These are phyloP conservation scores for Dioszegia crocea DNA, from an alignment of 768 basidiomycete genomes.

Conservation along the genomic window DNA sequence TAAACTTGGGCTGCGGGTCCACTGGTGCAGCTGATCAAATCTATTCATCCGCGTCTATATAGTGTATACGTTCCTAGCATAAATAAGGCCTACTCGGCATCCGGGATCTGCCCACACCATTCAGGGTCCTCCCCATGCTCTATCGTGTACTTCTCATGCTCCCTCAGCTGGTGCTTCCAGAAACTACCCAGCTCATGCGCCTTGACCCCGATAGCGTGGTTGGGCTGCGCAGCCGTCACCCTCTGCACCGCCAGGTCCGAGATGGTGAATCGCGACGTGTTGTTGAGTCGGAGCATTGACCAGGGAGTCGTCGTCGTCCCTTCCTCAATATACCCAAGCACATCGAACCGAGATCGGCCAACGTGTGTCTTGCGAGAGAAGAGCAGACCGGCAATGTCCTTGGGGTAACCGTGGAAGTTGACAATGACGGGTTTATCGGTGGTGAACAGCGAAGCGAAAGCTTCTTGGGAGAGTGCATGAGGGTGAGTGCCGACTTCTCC, in stretches of 20 bases:
- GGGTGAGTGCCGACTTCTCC: constrained; percentile 57
- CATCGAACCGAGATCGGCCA: constrained; percentile 37
- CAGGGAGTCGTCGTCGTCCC: constrained; percentile 51
- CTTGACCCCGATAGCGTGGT: constrained; percentile 52
- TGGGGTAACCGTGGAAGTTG: constrained; percentile 71
- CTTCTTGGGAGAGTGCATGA: constrained; percentile 42
- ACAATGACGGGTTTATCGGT: constrained; percentile 58
- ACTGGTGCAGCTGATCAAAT: no score
- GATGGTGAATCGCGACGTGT: constrained; percentile 46
- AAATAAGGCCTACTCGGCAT: constrained; percentile 12
- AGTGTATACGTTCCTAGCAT: no score
- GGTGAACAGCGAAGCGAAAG: constrained; percentile 43
- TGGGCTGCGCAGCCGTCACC: constrained; percentile 35
- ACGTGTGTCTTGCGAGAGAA: constrained; percentile 44
- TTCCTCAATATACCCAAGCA: constrained; percentile 44
- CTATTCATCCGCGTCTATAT: no score
- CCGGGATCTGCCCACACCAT: constrained; percentile 36
- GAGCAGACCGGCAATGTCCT: constrained; percentile 43
- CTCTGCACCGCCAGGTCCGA: constrained; percentile 47
- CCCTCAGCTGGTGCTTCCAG: constrained; percentile 61
- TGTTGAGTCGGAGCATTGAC: constrained; percentile 50
- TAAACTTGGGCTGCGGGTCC: no score
- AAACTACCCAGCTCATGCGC: constrained; percentile 60
- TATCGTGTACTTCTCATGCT: constrained; percentile 63
- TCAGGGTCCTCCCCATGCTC: constrained; percentile 50